Evolutionary conservation across 2,329 filamentous ascomycete genomes (phyloP).

Genomic region (Colletotrichum liriopes): DNA sequence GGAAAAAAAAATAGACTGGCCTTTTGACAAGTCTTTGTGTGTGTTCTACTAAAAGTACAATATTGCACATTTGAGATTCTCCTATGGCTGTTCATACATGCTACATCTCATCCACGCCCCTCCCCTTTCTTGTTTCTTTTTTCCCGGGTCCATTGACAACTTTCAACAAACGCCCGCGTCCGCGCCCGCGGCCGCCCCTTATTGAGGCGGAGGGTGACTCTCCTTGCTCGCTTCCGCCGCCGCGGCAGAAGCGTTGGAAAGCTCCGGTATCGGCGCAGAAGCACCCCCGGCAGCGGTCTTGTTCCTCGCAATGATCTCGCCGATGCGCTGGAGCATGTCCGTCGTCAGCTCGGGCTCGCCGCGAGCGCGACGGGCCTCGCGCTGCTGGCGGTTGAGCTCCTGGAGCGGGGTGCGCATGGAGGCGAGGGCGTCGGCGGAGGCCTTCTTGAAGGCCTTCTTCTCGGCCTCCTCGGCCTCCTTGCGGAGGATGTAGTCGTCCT

Average conservation of each 20-base stretch:
- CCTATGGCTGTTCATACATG: constrained; percentile 38
- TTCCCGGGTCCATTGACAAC: too few relatives aligned
- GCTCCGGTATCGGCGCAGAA: constrained; percentile 47
- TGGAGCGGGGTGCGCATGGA: constrained; percentile 71
- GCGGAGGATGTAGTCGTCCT: constrained; percentile 78
- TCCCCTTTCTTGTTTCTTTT: background rate
- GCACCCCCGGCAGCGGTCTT: constrained; percentile 53
- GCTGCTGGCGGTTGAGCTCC: constrained; percentile 71
- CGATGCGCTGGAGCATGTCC: constrained; percentile 75
- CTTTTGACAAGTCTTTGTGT: constrained; percentile 11
- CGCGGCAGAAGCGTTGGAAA: constrained; percentile 4
- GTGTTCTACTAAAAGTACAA: constrained; percentile 43
- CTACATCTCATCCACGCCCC: background rate
- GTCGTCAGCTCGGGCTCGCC: constrained; percentile 71
- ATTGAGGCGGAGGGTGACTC: constrained; percentile 31
- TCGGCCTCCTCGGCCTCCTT: constrained; percentile 73
- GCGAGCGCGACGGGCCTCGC: constrained; percentile 64
- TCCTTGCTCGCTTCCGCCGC: constrained; percentile 10
- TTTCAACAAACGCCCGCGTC: background rate
- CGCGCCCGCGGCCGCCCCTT: background rate
- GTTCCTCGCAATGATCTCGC: constrained; percentile 72
- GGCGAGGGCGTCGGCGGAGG: constrained; percentile 58
- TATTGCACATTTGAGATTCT: constrained; percentile 44
- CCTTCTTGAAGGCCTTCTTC: constrained; percentile 70
- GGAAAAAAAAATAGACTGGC: constrained; percentile 9